Base-by-base conservation (phyloP, 257 asterid species). In the Vinca minor region DNA sequence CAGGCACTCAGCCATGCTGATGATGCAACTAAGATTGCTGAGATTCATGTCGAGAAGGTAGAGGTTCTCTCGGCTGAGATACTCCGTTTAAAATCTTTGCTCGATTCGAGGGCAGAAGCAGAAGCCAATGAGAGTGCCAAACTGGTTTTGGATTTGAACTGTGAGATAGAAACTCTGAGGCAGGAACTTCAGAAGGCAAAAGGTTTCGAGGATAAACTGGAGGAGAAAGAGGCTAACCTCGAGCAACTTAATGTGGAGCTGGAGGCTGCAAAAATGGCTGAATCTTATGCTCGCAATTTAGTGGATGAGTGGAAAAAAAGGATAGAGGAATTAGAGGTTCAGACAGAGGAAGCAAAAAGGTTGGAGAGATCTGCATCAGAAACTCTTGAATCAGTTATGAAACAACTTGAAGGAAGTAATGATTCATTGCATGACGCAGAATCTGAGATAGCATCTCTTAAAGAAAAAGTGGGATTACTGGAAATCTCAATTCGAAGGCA, bases 201-300 rank as follows among this genome's bases (percentile, higher is more conserved):
- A 67, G 18, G 28, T 56, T 63, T 68, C 58, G 84, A 83, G 85
- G 81, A 73, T 67, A 82, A 65, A 62, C 73, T 87, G 75, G 78
- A 74, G 39, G 95, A 87, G 44, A 85, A 82, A 73, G 97, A 89
- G 74, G 87, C 78, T 41, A 34, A 76, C 65, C 57, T 89, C 2
- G 95, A 85, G 78, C 87, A 92, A 76, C 94, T 89, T 67, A 89
- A 79, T 69, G 94, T 84, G 14, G 91, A 92, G 65, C 76, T 92
- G 50, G 97, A 89, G 84, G 97, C 95, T 55, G 94, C 97, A 9
- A 84, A 79, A 68, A 72, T 87, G 87, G 91, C 96, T 3, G 95
- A 87, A 67, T 87, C 94, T 48, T 81, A 80, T 58, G 85, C 96
- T 0, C 87, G 70, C 38, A 77, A 75, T 75, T 73, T 92, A 62